Evolutionary conservation across 2,329 filamentous ascomycete genomes (phyloP), one percentile per base, ranked within the genome.

Genomic region (Conoideocrella luteorostrata): DNA sequence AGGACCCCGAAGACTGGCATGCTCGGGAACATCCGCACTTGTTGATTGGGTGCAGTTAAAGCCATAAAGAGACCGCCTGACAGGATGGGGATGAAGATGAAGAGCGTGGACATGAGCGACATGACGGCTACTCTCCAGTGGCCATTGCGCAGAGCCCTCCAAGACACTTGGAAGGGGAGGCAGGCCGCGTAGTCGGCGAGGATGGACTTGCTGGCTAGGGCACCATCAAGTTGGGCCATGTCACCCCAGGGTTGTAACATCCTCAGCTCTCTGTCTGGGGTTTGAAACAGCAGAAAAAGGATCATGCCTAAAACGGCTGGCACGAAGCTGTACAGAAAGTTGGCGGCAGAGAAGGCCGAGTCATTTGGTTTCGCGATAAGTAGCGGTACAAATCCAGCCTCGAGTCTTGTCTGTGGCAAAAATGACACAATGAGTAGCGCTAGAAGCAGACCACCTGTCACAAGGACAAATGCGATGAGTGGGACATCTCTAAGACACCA

Each of bases 241-340:
- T 82, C 76, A 5, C 75, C 79, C 77, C 84, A 89, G 0, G 86
- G 84, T 51, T 82, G 76, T 3, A 88, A 71, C 24, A 80, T 70
- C 42, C 84, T 79, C 46, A 88, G 59, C 2, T 75, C 70, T 56
- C 79, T 71, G 56, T 89, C 85, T 44, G 88, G 64, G 24, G 77
- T 74, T 48, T 85, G 77, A 60, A 87, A 82, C 40, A 75, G 61
- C 36, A 88, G 72, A 59, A 83, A 86, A 39, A 87, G 65, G 13
- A 85, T 52, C 55, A 82, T 77, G 4, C 82, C 86, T 22, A 89
- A 58, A 0, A 85, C 53, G 3, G 82, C 78, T 1, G 86, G 86
- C 18, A 90, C 44, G 62, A 90, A 88, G 48, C 78, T 80, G 69
- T 89, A 96, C 40, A 95, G 67, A 65, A 96, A 96, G 63, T 95